These are phyloP conservation scores for Shiraia bambusicola DNA, from an alignment of 2,329 filamentous ascomycete genomes.

Conservation along the genomic window DNA sequence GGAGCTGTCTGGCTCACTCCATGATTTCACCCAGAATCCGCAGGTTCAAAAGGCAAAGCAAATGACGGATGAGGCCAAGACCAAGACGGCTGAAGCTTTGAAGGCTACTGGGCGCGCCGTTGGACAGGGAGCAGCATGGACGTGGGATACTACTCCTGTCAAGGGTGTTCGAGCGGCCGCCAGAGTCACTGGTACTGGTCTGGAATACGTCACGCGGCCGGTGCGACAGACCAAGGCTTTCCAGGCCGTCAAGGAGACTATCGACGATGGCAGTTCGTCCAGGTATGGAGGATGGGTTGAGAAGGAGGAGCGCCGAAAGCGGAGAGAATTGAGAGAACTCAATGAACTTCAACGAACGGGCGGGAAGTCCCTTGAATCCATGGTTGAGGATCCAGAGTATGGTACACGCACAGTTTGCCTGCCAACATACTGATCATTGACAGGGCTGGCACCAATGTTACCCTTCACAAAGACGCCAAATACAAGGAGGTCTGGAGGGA, in stretches of 20 bases:
- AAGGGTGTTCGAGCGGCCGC: slow-evolving; percentile 88
- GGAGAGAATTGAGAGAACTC: slow-evolving; percentile 70
- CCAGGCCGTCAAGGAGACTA: slow-evolving; percentile 89
- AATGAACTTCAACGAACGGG: slow-evolving; percentile 58
- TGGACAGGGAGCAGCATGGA: slow-evolving; percentile 91
- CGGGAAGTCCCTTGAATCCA: slow-evolving; percentile 55
- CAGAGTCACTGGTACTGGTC: slow-evolving; percentile 77
- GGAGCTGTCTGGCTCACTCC: slow-evolving; percentile 81
- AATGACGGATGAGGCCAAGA: slow-evolving; percentile 79
- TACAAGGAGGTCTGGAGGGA: slow-evolving; percentile 99
- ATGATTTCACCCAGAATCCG: slow-evolving; percentile 92
- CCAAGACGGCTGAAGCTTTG: slow-evolving; percentile 75
- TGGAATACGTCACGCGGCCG: slow-evolving; percentile 94
- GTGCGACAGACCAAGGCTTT: slow-evolving; percentile 93
- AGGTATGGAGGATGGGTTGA: slow-evolving; percentile 96
- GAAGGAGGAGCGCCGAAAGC: slow-evolving; percentile 86
- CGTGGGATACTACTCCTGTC: slow-evolving; percentile 92
- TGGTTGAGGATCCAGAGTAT: slow-evolving; percentile 86
- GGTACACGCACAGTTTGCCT: slow-evolving; percentile 31
- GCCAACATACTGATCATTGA: slow-evolving; percentile 10
- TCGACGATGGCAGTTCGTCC: slow-evolving; percentile 95
- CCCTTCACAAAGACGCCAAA: slow-evolving; percentile 91
- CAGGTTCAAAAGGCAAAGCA: slow-evolving; percentile 81
- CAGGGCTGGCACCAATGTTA: slow-evolving; percentile 92
- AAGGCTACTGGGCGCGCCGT: slow-evolving; percentile 84